A percentile compares a stretch with the other conserved stretches of the same genome.
Evolutionary conservation across 2,329 filamentous ascomycete genomes (phyloP).

Genomic region (Sphaerulina populicola): DNA sequence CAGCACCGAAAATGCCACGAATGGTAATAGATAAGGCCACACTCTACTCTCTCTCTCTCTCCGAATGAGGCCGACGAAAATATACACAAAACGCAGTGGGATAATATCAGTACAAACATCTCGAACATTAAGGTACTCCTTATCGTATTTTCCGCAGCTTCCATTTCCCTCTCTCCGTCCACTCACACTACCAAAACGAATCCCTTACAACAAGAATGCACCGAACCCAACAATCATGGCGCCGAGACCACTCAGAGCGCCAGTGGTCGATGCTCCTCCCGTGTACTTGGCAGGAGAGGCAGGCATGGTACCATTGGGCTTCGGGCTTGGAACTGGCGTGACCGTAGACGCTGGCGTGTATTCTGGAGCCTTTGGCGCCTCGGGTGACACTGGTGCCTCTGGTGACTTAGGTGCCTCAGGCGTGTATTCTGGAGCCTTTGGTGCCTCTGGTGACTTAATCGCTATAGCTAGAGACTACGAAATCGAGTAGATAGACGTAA

Average conservation of each 20-base stretch:
- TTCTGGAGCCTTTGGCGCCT: background rate
- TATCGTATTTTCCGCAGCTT: too few species aligned
- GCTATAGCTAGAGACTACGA: too few species aligned
- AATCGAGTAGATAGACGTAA: too few species aligned
- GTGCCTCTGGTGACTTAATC: background rate
- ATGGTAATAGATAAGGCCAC: too few species aligned
- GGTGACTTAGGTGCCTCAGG: background rate
- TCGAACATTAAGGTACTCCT: too few species aligned
- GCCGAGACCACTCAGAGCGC: constrained; percentile 7
- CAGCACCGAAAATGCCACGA: too few species aligned
- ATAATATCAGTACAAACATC: too few species aligned
- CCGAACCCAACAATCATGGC: constrained; percentile 9
- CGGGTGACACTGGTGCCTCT: background rate
- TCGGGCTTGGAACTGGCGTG: background rate
- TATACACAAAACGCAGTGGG: too few species aligned
- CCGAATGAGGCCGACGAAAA: too few species aligned
- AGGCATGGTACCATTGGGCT: background rate
- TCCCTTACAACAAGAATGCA: constrained; percentile 6
- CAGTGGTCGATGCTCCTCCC: constrained; percentile 6
- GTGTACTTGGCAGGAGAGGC: background rate
- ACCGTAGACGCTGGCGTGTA: background rate
- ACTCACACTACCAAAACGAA: background rate
- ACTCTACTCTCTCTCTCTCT: too few species aligned
- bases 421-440: background rate
- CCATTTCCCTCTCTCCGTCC: background rate